phyloP scores from a whole-genome alignment of 176 grass and related monocot genomes.

The Aegilops sharonensis region DNA sequence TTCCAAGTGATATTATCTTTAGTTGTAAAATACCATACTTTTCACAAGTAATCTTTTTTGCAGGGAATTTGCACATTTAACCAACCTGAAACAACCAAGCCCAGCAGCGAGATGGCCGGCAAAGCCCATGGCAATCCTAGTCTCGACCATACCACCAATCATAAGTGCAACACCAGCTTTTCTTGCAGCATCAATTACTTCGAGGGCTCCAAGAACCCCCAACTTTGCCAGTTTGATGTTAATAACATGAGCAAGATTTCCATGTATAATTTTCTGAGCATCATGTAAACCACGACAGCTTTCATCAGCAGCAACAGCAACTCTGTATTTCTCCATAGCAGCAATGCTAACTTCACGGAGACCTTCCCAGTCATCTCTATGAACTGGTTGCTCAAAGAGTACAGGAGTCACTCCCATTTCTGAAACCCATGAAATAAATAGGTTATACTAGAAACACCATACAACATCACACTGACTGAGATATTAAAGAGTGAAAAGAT shows the following conservation, averaged over 20 bases:
- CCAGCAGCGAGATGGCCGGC: constrained; percentile 94
- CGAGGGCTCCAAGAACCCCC: constrained; percentile 75
- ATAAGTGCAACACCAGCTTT: constrained; percentile 63
- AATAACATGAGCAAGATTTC: constrained; percentile 82
- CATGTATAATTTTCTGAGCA: constrained; percentile 78
- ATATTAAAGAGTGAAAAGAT: neutral
- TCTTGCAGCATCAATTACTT: constrained; percentile 78
- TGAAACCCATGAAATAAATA: constrained; percentile 31
- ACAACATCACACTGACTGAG: neutral
- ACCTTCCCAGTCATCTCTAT: constrained; percentile 90
- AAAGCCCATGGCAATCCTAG: constrained; percentile 87
- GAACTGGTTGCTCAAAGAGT: constrained; percentile 96
- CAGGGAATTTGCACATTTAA: neutral
- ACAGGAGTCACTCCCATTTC: constrained; percentile 88
- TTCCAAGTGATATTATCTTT: neutral
- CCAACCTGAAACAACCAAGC: constrained; percentile 85
- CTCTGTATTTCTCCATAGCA: constrained; percentile 77
- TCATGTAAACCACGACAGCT: constrained; percentile 76
- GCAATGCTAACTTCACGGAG: constrained; percentile 62
- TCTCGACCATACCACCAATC: constrained; percentile 99
- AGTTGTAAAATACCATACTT: neutral
- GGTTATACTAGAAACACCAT: neutral
- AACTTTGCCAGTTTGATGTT: constrained; percentile 92
- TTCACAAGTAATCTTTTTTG: neutral
- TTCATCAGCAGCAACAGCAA: constrained; percentile 93